Percentiles rank a stretch among this genome's conserved stretches.
Conservation (phyloP, 352 stramenopile genomes). For the Globisporangium alternatum region DNA sequence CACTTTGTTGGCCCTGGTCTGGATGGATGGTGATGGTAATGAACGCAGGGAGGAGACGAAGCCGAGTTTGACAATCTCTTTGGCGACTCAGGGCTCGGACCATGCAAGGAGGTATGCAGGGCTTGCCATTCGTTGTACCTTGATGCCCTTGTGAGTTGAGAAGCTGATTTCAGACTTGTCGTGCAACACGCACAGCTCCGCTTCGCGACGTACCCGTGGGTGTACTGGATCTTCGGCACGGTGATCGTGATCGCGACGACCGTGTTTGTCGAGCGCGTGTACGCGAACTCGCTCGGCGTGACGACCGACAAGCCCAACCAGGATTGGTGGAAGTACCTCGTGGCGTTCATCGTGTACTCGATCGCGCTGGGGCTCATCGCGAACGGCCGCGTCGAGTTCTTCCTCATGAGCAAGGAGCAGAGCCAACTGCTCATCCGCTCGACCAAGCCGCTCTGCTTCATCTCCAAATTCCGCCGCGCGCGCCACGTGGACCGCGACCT, state of each 20-base stretch:
- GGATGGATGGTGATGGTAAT: not conserved
- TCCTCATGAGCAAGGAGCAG: constrained; percentile 54
- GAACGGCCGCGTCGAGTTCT: constrained; percentile 58
- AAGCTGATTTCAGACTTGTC: not conserved
- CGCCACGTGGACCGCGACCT: constrained; percentile 51
- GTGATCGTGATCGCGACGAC: constrained; percentile 52
- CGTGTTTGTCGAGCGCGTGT: constrained; percentile 55
- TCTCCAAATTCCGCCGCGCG: constrained; percentile 30
- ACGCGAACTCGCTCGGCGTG: constrained; percentile 24
- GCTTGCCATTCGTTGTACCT: not conserved
- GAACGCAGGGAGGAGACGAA: constrained; percentile 16
- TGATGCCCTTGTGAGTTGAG: not conserved
- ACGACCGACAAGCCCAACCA: constrained; percentile 7
- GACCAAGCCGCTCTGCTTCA: constrained; percentile 47
- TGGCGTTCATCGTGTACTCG: constrained; percentile 49
- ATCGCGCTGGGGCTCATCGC: constrained; percentile 37
- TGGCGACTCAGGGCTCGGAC: constrained; percentile 10
- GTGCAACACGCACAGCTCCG: constrained; percentile 29
- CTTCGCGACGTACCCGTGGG: constrained; percentile 57
- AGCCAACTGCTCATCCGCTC: constrained; percentile 37
- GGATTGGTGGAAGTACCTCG: constrained; percentile 72
- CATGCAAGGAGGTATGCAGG: constrained; percentile 14
- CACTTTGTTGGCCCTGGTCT: not conserved
- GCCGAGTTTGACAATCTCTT: constrained; percentile 31
- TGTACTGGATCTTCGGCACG: constrained; percentile 50